Conservation (phyloP, 2,329 filamentous ascomycete species). For the Helminthosporium solani region DNA sequence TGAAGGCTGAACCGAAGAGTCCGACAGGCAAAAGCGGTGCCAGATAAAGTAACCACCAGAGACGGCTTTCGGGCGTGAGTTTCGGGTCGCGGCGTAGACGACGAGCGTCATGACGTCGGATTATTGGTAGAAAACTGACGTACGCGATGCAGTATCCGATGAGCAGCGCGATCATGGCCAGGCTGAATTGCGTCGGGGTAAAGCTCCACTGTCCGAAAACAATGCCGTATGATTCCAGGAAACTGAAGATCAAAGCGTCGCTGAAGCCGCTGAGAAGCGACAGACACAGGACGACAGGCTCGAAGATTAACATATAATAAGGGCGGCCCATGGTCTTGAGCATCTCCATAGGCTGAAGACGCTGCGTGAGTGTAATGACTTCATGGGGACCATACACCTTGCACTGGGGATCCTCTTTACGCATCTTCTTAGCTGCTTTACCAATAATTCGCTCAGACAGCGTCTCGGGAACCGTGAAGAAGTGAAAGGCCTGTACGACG, state of each 20-base stretch:
- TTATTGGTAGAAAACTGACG: slow-evolving; percentile 55
- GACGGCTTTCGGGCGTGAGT: slow-evolving; percentile 62
- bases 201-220: slow-evolving; percentile 70
- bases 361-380: slow-evolving; percentile 26
- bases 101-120: slow-evolving; percentile 51
- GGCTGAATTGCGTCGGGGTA: slow-evolving; percentile 55
- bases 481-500: slow-evolving; percentile 66
- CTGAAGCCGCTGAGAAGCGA: slow-evolving; percentile 72
- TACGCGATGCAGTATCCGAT: slow-evolving; percentile 66
- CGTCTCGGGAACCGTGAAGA: slow-evolving; percentile 72
- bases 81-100: slow-evolving; percentile 44
- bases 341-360: slow-evolving; percentile 45
- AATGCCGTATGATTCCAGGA: slow-evolving; percentile 67
- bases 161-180: slow-evolving; percentile 60
- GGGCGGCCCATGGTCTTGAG: slow-evolving; percentile 60
- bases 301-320: slow-evolving; percentile 71
- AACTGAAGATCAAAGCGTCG: slow-evolving; percentile 75
- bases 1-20: slow-evolving; percentile 67
- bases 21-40: slow-evolving; percentile 64
- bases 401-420: slow-evolving; percentile 52
- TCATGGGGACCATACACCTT: slow-evolving; percentile 71
- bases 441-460: slow-evolving; percentile 75
- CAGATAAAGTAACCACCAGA: slow-evolving; percentile 64
- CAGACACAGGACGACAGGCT: slow-evolving; percentile 69
- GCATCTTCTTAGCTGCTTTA: slow-evolving; percentile 70